Evolutionary conservation across 2,329 filamentous ascomycete genomes (phyloP).

Genomic region (Bipolaris sorokiniana): DNA sequence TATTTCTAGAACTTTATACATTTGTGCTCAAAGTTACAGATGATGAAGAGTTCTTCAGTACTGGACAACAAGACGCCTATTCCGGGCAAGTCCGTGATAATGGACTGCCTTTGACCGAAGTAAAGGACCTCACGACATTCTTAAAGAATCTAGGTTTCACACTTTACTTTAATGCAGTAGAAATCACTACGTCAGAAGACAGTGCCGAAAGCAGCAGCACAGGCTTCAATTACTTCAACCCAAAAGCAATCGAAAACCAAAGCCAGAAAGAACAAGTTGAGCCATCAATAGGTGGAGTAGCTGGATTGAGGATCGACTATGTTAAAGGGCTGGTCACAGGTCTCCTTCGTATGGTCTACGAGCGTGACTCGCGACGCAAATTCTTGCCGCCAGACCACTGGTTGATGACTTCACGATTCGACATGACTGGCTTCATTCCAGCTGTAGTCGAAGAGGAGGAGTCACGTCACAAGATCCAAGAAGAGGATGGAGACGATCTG

Average conservation of each 20-base stretch:
- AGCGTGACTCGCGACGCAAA: conserved; percentile 84
- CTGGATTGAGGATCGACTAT: conserved; percentile 77
- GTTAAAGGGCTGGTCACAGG: conserved; percentile 81
- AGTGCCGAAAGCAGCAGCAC: conserved; percentile 58
- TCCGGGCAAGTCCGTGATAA: conserved; percentile 57
- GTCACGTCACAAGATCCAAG: conserved; percentile 70
- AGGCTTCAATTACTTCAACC: conserved; percentile 46
- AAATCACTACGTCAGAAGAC: conserved; percentile 59
- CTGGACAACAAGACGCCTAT: conserved; percentile 46
- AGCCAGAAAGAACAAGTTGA: conserved; percentile 38
- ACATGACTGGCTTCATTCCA: conserved; percentile 86
- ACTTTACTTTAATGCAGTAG: conserved; percentile 80
- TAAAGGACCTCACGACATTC: conserved; percentile 78
- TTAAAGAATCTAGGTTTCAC: conserved; percentile 90
- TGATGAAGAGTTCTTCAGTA: conserved; percentile 90
- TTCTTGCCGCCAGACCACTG: conserved; percentile 87
- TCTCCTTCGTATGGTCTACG: conserved; percentile 85
- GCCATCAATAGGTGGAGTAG: conserved; percentile 64
- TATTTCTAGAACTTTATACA: conserved; percentile 93
- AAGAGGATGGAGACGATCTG: conserved; percentile 65
- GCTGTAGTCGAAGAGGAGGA: conserved; percentile 90
- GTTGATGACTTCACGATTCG: conserved; percentile 88
- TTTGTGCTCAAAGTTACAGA: conserved; percentile 93
- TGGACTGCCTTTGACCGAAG: conserved; percentile 72
- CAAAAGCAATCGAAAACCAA: conserved; percentile 28